phyloP scores from a whole-genome alignment of 495 filamentous ascomycete species.

The Neurospora sp. region DNA sequence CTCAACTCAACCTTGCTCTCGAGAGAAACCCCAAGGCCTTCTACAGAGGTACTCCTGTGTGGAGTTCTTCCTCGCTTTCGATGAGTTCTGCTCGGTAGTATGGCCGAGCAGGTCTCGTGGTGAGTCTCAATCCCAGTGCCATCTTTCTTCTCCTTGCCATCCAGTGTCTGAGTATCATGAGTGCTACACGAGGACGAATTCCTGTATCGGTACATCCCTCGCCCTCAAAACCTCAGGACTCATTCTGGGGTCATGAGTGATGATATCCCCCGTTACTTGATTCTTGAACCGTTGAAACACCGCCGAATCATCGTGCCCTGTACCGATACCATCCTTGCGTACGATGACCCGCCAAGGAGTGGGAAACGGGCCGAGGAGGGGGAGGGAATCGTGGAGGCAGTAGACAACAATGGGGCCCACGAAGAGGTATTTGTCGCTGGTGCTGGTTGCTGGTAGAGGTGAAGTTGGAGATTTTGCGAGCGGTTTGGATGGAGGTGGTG shows the following conservation, averaged over 20 bases:
- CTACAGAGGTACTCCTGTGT: neutral
- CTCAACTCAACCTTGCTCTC: neutral
- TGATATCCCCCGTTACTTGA: too few relatives aligned
- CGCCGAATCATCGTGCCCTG: too few relatives aligned
- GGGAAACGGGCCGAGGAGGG: too few relatives aligned
- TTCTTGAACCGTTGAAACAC: too few relatives aligned
- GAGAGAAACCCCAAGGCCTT: neutral
- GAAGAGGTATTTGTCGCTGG: too few relatives aligned
- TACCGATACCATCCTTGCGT: neutral
- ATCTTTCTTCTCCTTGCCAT: neutral
- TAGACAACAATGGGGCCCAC: too few relatives aligned
- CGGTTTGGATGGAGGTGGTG: too few relatives aligned
- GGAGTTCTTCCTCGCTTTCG: neutral
- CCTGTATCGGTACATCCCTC: neutral
- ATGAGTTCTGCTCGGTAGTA: neutral
- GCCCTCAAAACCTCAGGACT: neutral
- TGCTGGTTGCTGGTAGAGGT: too few relatives aligned
- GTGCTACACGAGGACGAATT: neutral
- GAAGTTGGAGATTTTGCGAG: too few relatives aligned
- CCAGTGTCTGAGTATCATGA: neutral
- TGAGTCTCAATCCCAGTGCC: neutral
- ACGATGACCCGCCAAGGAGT: too few relatives aligned
- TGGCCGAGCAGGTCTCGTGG: neutral
- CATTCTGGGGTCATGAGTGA: neutral
- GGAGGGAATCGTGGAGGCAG: too few relatives aligned